These are phyloP conservation scores for Mycosphaerella sp. DNA, from an alignment of 2,329 filamentous ascomycete genomes.

Conservation along the genomic window DNA sequence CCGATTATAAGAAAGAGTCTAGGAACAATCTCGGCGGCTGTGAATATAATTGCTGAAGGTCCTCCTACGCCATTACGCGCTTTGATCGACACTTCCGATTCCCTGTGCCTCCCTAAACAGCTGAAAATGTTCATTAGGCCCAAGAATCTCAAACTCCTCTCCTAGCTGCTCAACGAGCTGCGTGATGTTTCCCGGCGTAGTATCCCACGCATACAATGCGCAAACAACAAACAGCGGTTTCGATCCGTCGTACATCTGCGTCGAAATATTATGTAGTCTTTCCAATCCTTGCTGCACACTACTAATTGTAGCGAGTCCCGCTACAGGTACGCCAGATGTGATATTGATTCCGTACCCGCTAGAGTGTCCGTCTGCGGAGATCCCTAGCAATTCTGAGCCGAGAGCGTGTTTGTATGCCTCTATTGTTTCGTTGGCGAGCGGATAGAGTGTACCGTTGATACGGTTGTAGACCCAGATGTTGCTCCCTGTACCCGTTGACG, in stretches of 20 bases:
- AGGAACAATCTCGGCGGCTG: too few relatives aligned
- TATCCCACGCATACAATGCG: conserved; percentile 8
- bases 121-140: not conserved
- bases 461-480: conserved; percentile 9
- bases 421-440: not conserved
- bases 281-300: not conserved
- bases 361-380: not conserved
- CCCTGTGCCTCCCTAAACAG: not conserved
- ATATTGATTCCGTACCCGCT: not conserved
- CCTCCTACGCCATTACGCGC: too few relatives aligned
- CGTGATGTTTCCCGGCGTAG: not conserved
- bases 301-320: not conserved
- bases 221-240: conserved; percentile 4
- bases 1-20: too few relatives aligned
- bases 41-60: too few relatives aligned
- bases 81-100: too few relatives aligned
- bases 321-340: not conserved
- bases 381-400: not conserved
- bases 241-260: not conserved
- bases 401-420: not conserved
- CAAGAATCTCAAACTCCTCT: conserved; percentile 6
- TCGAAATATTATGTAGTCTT: not conserved
- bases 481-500: not conserved
- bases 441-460: not conserved
- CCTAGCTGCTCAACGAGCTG: not conserved